These are phyloP conservation scores for Linum usitatissimum DNA, from an alignment of 345 rosid genomes.

Conservation along the genomic window DNA sequence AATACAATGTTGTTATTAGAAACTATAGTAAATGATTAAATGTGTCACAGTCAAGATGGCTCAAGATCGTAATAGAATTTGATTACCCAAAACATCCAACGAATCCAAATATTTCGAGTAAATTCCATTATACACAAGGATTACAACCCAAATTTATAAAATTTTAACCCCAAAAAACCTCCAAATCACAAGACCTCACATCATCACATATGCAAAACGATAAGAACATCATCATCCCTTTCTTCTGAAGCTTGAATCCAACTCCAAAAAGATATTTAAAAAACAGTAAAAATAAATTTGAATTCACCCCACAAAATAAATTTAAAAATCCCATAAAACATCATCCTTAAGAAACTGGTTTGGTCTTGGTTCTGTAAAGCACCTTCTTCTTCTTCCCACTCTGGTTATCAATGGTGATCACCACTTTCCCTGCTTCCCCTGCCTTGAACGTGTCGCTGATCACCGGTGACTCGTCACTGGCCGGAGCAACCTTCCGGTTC, in stretches of 20 bases:
- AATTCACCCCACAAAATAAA: neutral
- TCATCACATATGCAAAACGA: neutral
- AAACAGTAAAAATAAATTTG: neutral
- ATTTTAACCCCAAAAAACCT: neutral
- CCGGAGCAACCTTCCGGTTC: constrained; percentile 22
- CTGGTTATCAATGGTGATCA: constrained; percentile 32
- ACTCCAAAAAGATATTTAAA: neutral
- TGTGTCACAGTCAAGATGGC: too few species aligned
- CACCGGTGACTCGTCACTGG: constrained; percentile 19
- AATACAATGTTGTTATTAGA: too few species aligned
- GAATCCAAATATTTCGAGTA: too few species aligned
- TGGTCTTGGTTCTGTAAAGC: constrained; percentile 39
- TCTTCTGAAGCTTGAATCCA: neutral
- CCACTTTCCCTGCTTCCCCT: constrained; percentile 35
- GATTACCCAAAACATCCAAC: too few species aligned
- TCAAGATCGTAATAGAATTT: too few species aligned
- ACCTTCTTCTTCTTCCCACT: constrained; percentile 42
- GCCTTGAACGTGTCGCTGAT: constrained; percentile 27
- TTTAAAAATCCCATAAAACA: too few species aligned
- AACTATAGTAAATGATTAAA: too few species aligned
- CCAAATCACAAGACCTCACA: neutral
- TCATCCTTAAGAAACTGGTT: constrained; percentile 10
- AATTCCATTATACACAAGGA: too few species aligned
- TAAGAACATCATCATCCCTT: neutral
- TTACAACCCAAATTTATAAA: too few species aligned